A percentile compares a stretch with the other conserved stretches of the same genome.
Evolutionary conservation across 257 asterid species (phyloP).

Genomic region (Nemophila menziesii): DNA sequence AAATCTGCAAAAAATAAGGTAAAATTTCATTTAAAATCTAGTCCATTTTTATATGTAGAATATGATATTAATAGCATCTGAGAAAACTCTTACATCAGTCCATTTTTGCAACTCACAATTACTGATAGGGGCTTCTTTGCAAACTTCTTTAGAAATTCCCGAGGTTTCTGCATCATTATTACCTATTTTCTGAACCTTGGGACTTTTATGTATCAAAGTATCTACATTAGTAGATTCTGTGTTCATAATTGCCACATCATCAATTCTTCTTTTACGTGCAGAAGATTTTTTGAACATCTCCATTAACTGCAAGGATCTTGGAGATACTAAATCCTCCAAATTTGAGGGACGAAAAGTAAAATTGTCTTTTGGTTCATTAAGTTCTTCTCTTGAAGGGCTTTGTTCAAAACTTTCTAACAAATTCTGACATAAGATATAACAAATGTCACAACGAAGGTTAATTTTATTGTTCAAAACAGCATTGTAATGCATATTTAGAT

Average conservation of each 20-base stretch:
- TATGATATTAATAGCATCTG: conserved; percentile 13
- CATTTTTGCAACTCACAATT: conserved; percentile 36
- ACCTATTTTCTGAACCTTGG: conserved; percentile 46
- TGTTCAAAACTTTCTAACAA: conserved; percentile 25
- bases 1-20: conserved; percentile 59
- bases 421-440: conserved; percentile 27
- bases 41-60: conserved; percentile 4
- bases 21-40: conserved; percentile 18
- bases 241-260: conserved; percentile 27
- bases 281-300: conserved; percentile 21
- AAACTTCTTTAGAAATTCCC: conserved; percentile 21
- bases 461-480: background rate
- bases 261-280: conserved; percentile 42
- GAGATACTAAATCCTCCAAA: conserved; percentile 19
- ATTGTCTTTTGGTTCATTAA: conserved; percentile 6
- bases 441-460: conserved; percentile 5
- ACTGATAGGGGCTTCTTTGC: conserved; percentile 15
- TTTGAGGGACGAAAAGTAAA: conserved; percentile 1
- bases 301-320: conserved; percentile 24
- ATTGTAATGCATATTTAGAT: background rate
- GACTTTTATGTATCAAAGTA: conserved; percentile 33
- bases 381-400: conserved; percentile 31
- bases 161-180: conserved; percentile 16
- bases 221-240: conserved; percentile 25
- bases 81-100: conserved; percentile 52